phyloP scores from a whole-genome alignment of 1,139 yeast species.

The Pichia sp. region DNA sequence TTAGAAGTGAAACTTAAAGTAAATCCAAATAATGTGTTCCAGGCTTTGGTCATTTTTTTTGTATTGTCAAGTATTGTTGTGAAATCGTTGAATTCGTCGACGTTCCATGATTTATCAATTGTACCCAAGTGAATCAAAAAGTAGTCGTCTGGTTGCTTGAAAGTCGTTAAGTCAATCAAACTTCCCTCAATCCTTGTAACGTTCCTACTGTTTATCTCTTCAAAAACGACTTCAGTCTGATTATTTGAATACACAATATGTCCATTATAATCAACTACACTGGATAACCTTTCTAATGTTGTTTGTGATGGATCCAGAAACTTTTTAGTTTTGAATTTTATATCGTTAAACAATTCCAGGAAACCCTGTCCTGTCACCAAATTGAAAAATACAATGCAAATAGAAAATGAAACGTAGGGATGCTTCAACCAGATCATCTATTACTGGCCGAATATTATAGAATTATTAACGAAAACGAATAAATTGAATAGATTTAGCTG shows the following conservation, averaged over 20 bases:
- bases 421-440: neutral
- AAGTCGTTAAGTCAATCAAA: neutral
- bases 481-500: too few relatives aligned
- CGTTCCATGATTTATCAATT: slow-evolving; percentile 20
- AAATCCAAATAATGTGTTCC: slow-evolving; percentile 20
- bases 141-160: neutral
- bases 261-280: neutral
- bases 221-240: neutral
- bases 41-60: slow-evolving; percentile 1
- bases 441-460: too few relatives aligned
- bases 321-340: neutral
- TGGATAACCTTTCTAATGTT: neutral
- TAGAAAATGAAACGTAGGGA: neutral
- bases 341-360: neutral
- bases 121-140: slow-evolving; percentile 15
- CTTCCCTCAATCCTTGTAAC: neutral
- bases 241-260: neutral
- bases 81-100: slow-evolving; percentile 19
- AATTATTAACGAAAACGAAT: too few relatives aligned
- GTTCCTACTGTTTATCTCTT: neutral
- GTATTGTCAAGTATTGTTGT: slow-evolving; percentile 22
- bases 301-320: neutral
- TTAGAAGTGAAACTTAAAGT: slow-evolving; percentile 19
- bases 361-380: neutral
- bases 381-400: neutral